Conservation (phyloP, 768 basidiomycete genomes). For the Rickenella mellea region DNA sequence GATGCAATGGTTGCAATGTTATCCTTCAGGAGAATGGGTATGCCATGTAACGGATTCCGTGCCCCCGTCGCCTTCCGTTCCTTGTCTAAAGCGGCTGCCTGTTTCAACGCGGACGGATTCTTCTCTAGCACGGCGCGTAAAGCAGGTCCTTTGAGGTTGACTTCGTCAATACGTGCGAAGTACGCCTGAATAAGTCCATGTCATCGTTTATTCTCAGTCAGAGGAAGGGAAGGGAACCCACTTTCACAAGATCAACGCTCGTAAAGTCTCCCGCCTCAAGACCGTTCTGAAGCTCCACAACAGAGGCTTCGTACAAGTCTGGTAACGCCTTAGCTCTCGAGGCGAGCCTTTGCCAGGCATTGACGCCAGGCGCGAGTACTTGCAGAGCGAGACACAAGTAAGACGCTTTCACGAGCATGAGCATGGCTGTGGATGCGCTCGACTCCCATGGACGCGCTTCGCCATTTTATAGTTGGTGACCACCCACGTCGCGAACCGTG, state of each 20-base stretch:
- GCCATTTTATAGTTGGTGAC: too few relatives aligned
- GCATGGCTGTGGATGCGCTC: too few relatives aligned
- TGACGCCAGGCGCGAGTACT: too few relatives aligned
- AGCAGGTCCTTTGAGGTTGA: slow-evolving; percentile 50
- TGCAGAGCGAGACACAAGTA: too few relatives aligned
- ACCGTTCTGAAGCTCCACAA: slow-evolving; percentile 44
- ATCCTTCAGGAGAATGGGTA: slow-evolving; percentile 42
- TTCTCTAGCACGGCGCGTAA: slow-evolving; percentile 51
- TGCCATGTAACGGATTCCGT: slow-evolving; percentile 44
- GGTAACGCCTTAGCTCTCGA: too few relatives aligned
- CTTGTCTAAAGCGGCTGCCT: slow-evolving; percentile 40
- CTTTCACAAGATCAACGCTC: slow-evolving; percentile 56
- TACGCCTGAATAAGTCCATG: not conserved
- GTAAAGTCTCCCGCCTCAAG: slow-evolving; percentile 40
- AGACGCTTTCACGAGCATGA: too few relatives aligned
- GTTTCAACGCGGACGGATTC: slow-evolving; percentile 41
- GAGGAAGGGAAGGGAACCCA: slow-evolving; percentile 11
- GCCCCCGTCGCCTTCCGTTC: slow-evolving; percentile 33
- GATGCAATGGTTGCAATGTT: slow-evolving; percentile 25
- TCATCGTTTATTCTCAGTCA: not conserved
- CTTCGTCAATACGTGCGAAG: slow-evolving; percentile 45
- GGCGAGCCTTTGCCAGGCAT: too few relatives aligned
- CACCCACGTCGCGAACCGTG: too few relatives aligned
- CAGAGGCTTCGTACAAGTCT: slow-evolving; percentile 53
- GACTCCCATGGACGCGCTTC: too few relatives aligned